Evolutionary conservation across 805 yeast genomes (phyloP), one percentile per base, ranked within the genome.

Genomic region (Myxozyma monticola): DNA sequence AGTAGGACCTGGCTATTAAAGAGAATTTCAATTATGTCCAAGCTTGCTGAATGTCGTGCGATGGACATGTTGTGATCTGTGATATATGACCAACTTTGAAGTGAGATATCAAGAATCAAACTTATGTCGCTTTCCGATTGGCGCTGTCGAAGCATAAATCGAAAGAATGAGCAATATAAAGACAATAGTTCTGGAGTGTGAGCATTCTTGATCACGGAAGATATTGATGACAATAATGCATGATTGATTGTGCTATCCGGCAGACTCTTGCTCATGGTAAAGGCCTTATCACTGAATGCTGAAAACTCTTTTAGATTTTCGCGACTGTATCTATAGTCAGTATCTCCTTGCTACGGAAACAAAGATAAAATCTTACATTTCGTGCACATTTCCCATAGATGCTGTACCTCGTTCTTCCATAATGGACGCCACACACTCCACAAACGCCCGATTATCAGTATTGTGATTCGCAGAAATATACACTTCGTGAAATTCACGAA

Each of bases 331-430:
- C n/a, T n/a, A 35, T n/a, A n/a, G 34, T 46, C 22, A 45, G 50
- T 21, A 24, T 12, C 6, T 25, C 9, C 14, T 28, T 2, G 18
- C 7, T 15, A 14, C 17, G 18, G 12, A 43, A 45, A 24, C 20
- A 10, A 14, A 22, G 18, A 2, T 12, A 17, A 45, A 22, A 22
- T 15, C 22, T 21, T 36, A 48, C 48, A 21, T 42, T 22, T 36
- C 30, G 31, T 48, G 56, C n/a, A 42, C 43, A 26, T 49, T 46
- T 28, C 42, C 18, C 3, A 29, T 17, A 10, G 21, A 30, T 5
- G 17, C 22, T 2, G 39, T 25, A 1, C 44, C 45, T 7, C 15
- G 14, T 2, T n/a, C 26, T 12, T 17, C 26, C 25, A 49, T 8
- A 3, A 49, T 3, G 5, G 29, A 17, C 17, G 49, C 49, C 15